Base-by-base conservation (phyloP, 306 rosid genomes). In the Vigna unguiculata region DNA sequence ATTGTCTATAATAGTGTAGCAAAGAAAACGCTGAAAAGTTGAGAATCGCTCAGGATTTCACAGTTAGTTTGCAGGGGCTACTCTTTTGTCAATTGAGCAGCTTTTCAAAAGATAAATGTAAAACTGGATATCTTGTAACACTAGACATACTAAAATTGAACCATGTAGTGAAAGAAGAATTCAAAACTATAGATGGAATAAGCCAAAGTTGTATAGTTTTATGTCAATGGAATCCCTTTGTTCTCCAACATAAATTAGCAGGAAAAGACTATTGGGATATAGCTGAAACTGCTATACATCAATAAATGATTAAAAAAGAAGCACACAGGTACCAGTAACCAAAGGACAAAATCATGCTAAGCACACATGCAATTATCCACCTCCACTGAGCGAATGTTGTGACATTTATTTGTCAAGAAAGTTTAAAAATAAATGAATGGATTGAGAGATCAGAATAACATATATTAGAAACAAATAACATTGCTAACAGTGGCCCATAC, bases 401-500 rank as follows among this genome's bases (percentile, higher is more conserved):
- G 63, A 21, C 22, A 53, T 38, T 40, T 19, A 61, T 46, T 68
- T 63, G 59, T 71, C 43, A 75, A 64, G 45, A 32, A 46, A 75
- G 19, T 17, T 65, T 8, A 48, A 22, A 63, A 51, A 65, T 43
- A 57, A 71, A 71, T 30, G 32, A 47, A 61, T 34, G 49, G 58
- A 58, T 28, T 34, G 34, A 17, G 19, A 34, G 41, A 54, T 9
- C n/a, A 30, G 3, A 40, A 36, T 48, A 57, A 78, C 28, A 72
- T 59, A 65, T 32, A 17, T 14, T 30, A 52, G 67, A 71, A 28
- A 74, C 47, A 72, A 34, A 82, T 38, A 77, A 45, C 46, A 70
- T 16, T 19, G 19, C 70, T 47, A 63, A 67, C 4, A 4, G 51
- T 52, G 61, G 53, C 47, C 71, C 91, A 45, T 87, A 87, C 91